These are phyloP conservation scores for Amanita rimosa DNA, from an alignment of 768 basidiomycete species.

Conservation along the genomic window DNA sequence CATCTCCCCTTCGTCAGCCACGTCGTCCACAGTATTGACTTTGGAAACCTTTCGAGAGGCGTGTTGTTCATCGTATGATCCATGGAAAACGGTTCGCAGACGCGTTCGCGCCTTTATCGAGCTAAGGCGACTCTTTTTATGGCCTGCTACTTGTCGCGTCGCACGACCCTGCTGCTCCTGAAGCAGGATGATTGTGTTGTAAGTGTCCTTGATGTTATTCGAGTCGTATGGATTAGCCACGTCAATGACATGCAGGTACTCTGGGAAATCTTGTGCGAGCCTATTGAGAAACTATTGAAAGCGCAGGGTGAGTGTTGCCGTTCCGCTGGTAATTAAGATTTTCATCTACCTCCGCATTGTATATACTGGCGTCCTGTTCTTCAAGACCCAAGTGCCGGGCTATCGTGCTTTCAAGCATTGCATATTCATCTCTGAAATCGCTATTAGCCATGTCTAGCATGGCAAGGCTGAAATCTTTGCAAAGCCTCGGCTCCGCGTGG, in stretches of 20 bases:
- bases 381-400: background rate
- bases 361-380: background rate
- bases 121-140: background rate
- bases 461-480: background rate
- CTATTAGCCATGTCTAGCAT: slow-evolving; percentile 3
- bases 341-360: background rate
- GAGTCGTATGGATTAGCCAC: background rate
- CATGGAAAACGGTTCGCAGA: background rate
- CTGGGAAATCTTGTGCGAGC: background rate
- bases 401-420: background rate
- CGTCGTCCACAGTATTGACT: background rate
- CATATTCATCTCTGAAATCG: background rate
- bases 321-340: background rate
- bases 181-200: background rate
- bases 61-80: slow-evolving; percentile 1
- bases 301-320: background rate
- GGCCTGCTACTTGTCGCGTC: background rate
- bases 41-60: too few relatives aligned
- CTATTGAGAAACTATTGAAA: background rate
- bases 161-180: background rate
- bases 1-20: background rate
- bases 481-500: background rate
- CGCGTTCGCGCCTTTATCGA: background rate
- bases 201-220: background rate
- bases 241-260: background rate